These are phyloP conservation scores for Termitomyces sp. DNA, from an alignment of 768 basidiomycete genomes.

Conservation along the genomic window DNA sequence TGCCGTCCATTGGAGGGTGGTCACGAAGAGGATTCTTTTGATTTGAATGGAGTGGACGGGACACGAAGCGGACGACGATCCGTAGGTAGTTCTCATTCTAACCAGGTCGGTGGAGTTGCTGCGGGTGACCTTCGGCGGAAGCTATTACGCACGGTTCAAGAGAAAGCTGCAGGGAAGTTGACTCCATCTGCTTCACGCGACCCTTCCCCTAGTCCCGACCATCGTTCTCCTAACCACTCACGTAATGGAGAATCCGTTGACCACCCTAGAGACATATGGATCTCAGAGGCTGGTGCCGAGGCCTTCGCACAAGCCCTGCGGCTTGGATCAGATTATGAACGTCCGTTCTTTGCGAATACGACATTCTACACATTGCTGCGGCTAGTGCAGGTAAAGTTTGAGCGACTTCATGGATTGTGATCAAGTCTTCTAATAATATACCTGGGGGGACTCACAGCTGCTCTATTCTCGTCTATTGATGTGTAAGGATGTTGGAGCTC, in stretches of 20 bases:
- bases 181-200: slow-evolving; percentile 37
- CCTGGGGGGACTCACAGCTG: slow-evolving; percentile 41
- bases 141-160: slow-evolving; percentile 70
- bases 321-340: slow-evolving; percentile 25
- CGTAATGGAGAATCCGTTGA: slow-evolving; percentile 23
- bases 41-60: slow-evolving; percentile 26
- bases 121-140: slow-evolving; percentile 75
- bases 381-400: slow-evolving; percentile 68
- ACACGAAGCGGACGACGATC: slow-evolving; percentile 42
- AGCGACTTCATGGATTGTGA: slow-evolving; percentile 1
- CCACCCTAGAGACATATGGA: slow-evolving; percentile 50
- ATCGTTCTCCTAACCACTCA: slow-evolving; percentile 23
- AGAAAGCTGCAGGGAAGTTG: slow-evolving; percentile 35
- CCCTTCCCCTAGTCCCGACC: slow-evolving; percentile 30
- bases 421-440: slow-evolving; percentile 7
- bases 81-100: slow-evolving; percentile 32
- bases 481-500: slow-evolving; percentile 78
- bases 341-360: slow-evolving; percentile 86
- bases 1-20: slow-evolving; percentile 51
- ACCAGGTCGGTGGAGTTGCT: slow-evolving; percentile 39
- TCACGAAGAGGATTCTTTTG: slow-evolving; percentile 34
- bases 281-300: slow-evolving; percentile 40
- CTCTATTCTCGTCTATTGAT: slow-evolving; percentile 82
- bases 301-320: slow-evolving; percentile 16
- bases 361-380: slow-evolving; percentile 89